phyloP scores from a whole-genome alignment of 352 stramenopile genomes.

The Thalassiosira ordinaria region DNA sequence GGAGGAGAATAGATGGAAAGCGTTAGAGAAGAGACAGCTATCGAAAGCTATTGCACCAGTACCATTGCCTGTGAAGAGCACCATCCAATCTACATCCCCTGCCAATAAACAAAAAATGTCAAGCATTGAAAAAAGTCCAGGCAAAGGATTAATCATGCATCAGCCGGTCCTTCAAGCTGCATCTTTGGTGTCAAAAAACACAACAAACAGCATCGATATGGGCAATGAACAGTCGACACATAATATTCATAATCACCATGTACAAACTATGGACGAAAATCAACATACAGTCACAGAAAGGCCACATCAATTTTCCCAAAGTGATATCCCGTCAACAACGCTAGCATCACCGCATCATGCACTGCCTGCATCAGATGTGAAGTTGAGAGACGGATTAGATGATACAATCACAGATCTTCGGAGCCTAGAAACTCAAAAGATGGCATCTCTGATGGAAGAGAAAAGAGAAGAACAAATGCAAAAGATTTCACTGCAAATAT shows the following conservation, averaged over 20 bases:
- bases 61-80: not conserved
- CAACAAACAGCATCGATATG: not conserved
- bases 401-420: not conserved
- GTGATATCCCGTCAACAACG: not conserved
- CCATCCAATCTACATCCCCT: not conserved
- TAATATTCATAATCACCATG: not conserved
- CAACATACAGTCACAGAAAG: not conserved
- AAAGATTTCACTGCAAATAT: not conserved
- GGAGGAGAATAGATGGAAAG: not conserved
- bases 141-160: not conserved
- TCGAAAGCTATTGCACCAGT: not conserved
- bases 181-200: not conserved
- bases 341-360: not conserved
- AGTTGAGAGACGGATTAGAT: not conserved
- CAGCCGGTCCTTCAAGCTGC: not conserved
- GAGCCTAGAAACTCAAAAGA: not conserved
- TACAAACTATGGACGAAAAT: too few relatives aligned
- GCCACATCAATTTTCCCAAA: not conserved
- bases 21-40: conserved; percentile 16
- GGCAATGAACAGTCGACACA: not conserved
- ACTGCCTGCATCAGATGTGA: not conserved
- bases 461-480: not conserved
- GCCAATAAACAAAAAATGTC: not conserved
- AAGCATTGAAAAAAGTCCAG: not conserved
- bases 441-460: conserved; percentile 1